phyloP scores from a whole-genome alignment of 2,329 filamentous ascomycete species.

The Cercospora sesami region DNA sequence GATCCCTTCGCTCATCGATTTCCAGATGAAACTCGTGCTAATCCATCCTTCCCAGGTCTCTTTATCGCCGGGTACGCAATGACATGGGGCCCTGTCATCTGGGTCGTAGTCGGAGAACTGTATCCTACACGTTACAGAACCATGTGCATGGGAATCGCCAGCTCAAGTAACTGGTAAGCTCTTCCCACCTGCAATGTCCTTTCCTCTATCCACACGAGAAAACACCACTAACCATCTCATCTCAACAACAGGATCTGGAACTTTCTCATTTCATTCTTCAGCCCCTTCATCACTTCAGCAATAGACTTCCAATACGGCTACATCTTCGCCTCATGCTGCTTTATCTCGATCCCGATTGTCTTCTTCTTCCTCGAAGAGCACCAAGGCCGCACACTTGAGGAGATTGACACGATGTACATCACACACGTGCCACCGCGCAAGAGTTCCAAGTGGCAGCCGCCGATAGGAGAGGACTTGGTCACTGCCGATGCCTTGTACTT shows the following conservation, averaged over 20 bases:
- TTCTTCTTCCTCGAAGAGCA: conserved; percentile 78
- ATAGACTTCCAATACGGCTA: conserved; percentile 75
- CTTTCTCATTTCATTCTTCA: conserved; percentile 62
- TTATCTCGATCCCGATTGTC: conserved; percentile 64
- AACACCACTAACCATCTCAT: background rate
- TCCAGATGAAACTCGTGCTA: too few relatives aligned
- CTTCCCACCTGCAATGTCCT: conserved; percentile 34
- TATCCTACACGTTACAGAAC: conserved; percentile 60
- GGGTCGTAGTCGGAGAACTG: conserved; percentile 44
- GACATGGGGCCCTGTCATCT: conserved; percentile 70
- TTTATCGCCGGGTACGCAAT: conserved; percentile 67
- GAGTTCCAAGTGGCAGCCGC: conserved; percentile 38
- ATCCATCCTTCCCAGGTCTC: conserved; percentile 38
- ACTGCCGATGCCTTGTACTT: conserved; percentile 36
- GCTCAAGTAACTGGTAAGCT: conserved; percentile 59
- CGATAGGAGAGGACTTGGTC: conserved; percentile 35
- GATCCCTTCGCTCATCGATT: too few relatives aligned
- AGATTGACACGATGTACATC: conserved; percentile 78
- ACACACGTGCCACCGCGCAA: conserved; percentile 38
- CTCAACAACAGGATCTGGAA: conserved; percentile 27
- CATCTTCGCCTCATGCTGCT: conserved; percentile 71
- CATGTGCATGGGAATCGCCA: conserved; percentile 55
- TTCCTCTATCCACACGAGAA: background rate
- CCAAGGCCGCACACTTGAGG: conserved; percentile 71
- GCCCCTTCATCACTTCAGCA: conserved; percentile 70